Percentiles rank a stretch among this genome's conserved stretches.
These are phyloP conservation scores for Arachis monticola DNA, from an alignment of 331 rosid species.

Conservation along the genomic window DNA sequence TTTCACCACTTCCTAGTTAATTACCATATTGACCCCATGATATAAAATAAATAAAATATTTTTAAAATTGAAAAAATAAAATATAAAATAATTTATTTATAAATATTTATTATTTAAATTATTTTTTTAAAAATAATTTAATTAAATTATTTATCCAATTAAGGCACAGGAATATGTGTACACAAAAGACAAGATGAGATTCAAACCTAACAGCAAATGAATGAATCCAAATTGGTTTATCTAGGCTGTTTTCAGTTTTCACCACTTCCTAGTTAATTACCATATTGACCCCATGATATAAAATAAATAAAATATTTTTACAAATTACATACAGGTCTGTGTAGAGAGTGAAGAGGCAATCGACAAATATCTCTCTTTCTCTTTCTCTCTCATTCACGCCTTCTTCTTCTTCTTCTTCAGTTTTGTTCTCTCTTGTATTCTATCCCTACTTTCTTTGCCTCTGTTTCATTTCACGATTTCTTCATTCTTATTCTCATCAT, in stretches of 20 bases:
- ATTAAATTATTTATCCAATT: too few species aligned
- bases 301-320: not conserved
- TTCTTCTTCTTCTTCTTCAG: conserved; percentile 34
- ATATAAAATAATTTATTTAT: too few species aligned
- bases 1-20: conserved; percentile 2
- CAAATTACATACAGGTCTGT: not conserved
- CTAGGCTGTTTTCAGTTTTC: too few species aligned
- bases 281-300: conserved; percentile 37
- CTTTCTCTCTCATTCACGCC: conserved; percentile 37
- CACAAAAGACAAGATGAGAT: too few species aligned
- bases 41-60: not conserved
- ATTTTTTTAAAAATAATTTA: too few species aligned
- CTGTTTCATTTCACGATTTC: conserved; percentile 50
- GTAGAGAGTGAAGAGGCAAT: conserved; percentile 56
- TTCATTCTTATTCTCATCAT: not conserved
- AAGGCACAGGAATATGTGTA: too few species aligned
- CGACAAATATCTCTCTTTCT: conserved; percentile 57
- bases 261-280: conserved; percentile 41
- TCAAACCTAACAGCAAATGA: too few species aligned
- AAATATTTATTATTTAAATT: too few species aligned
- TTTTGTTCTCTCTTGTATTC: conserved; percentile 19
- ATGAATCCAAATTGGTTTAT: too few species aligned
- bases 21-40: conserved; percentile 48
- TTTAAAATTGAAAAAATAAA: not conserved
- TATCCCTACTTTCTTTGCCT: conserved; percentile 43